A percentile compares a stretch with the other conserved stretches of the same genome.
These are phyloP conservation scores for Beauveria asiatica DNA, from an alignment of 2,329 filamentous ascomycete genomes.

Conservation along the genomic window DNA sequence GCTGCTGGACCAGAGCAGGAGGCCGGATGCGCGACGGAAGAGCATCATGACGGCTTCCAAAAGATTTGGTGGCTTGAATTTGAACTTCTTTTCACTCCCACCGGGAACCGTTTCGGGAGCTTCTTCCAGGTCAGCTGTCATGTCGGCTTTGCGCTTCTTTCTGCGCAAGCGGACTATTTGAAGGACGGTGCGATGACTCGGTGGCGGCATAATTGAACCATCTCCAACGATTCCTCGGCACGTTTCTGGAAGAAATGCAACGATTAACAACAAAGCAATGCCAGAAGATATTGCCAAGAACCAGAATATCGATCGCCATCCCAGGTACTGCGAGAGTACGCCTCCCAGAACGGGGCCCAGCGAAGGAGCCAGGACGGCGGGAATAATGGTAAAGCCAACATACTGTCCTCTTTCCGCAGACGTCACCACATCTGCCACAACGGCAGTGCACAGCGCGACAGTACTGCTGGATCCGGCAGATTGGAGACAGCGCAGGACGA, in stretches of 20 bases:
- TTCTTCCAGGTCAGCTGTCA: neutral
- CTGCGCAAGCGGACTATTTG: conserved; percentile 20
- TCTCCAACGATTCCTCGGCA: conserved; percentile 42
- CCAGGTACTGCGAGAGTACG: conserved; percentile 44
- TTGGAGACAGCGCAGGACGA: conserved; percentile 48
- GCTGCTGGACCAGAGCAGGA: conserved; percentile 36
- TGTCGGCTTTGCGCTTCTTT: conserved; percentile 7
- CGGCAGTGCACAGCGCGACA: conserved; percentile 46
- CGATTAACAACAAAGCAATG: conserved; percentile 32
- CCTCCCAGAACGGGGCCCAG: conserved; percentile 52
- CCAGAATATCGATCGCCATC: conserved; percentile 56
- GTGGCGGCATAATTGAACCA: conserved; percentile 37
- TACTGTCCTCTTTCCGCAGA: conserved; percentile 53
- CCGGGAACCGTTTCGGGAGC: neutral
- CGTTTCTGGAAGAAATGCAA: conserved; percentile 47
- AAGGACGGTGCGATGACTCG: conserved; percentile 27
- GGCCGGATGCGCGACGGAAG: conserved; percentile 32
- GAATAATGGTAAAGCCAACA: conserved; percentile 43
- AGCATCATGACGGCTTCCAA: conserved; percentile 32
- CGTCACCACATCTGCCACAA: conserved; percentile 56
- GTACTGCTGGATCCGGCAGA: conserved; percentile 51
- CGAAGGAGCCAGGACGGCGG: conserved; percentile 38
- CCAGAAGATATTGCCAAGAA: conserved; percentile 42
- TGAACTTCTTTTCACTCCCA: conserved; percentile 18
- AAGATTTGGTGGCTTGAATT: conserved; percentile 32